Conservation (phyloP, 1,284 basidiomycete species). For the Ustilago loliicola region DNA sequence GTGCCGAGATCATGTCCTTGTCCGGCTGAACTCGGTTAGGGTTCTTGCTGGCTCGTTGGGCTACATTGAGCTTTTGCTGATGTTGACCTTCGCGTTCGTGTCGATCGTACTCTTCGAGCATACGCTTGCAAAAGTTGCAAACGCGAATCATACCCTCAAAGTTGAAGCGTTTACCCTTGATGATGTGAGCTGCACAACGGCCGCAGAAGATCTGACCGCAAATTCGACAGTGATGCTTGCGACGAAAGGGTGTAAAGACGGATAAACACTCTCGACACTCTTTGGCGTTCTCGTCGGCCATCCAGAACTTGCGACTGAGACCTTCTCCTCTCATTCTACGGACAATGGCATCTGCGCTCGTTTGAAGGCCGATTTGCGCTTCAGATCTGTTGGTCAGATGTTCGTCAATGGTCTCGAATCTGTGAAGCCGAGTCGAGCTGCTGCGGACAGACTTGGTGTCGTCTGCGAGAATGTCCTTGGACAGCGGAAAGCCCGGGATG, state of each 20-base stretch:
- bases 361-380: slow-evolving; percentile 52
- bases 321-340: slow-evolving; percentile 64
- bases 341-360: slow-evolving; percentile 63
- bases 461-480: slow-evolving; percentile 65
- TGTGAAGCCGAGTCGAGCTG: slow-evolving; percentile 51
- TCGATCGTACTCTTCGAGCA: slow-evolving; percentile 79
- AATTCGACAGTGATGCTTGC: slow-evolving; percentile 69
- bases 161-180: slow-evolving; percentile 92
- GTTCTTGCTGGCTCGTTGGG: slow-evolving; percentile 43
- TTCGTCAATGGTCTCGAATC: slow-evolving; percentile 57
- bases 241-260: slow-evolving; percentile 64
- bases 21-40: slow-evolving; percentile 44
- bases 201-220: slow-evolving; percentile 70
- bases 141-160: slow-evolving; percentile 91
- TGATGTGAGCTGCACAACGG: slow-evolving; percentile 91
- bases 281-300: slow-evolving; percentile 86
- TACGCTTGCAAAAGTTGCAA: slow-evolving; percentile 93
- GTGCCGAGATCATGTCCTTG: slow-evolving; percentile 69
- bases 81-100: slow-evolving; percentile 42
- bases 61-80: slow-evolving; percentile 32
- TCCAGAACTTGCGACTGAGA: slow-evolving; percentile 67
- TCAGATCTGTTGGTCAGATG: slow-evolving; percentile 28
- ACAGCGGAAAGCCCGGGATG: slow-evolving; percentile 63
- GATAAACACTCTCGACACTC: slow-evolving; percentile 74
- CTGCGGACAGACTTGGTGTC: slow-evolving; percentile 60